These are phyloP conservation scores for Hyphodiscus sp. DNA, from an alignment of 2,329 filamentous ascomycete genomes.

Conservation along the genomic window DNA sequence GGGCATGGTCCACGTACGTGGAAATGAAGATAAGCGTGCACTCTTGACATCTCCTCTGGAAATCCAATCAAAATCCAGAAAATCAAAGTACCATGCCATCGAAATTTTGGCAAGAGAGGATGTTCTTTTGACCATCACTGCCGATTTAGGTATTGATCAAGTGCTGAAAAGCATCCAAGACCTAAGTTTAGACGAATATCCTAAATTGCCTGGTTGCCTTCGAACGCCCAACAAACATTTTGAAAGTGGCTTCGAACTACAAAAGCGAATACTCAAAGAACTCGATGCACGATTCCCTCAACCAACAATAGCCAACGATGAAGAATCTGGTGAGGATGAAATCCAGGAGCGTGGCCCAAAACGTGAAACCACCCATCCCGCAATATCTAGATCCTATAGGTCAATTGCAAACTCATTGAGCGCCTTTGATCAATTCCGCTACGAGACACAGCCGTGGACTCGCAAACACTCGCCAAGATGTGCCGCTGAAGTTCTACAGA, in stretches of 20 bases:
- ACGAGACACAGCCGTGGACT: constrained; percentile 67
- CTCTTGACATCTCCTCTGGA: not conserved
- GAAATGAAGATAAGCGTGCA: constrained; percentile 18
- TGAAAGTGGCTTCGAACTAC: constrained; percentile 50
- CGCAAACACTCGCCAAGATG: constrained; percentile 76
- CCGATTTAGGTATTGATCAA: constrained; percentile 16
- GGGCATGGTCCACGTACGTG: constrained; percentile 58
- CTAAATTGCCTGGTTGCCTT: constrained; percentile 41
- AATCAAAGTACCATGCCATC: constrained; percentile 26
- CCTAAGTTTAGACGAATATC: constrained; percentile 29
- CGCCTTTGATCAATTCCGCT: constrained; percentile 73
- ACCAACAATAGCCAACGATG: constrained; percentile 7
- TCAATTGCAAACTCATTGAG: constrained; percentile 58
- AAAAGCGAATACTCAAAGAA: constrained; percentile 41
- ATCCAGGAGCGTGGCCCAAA: constrained; percentile 22
- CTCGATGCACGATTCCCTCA: constrained; percentile 29
- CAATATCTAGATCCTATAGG: constrained; percentile 52
- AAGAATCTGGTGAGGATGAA: constrained; percentile 33
- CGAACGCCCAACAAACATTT: constrained; percentile 50
- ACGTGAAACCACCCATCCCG: constrained; percentile 41
- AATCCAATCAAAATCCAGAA: constrained; percentile 12
- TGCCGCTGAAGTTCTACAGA: constrained; percentile 69
- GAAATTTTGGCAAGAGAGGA: constrained; percentile 21
- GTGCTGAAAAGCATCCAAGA: constrained; percentile 17
- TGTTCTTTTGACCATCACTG: constrained; percentile 20